Conservation (phyloP, 1,284 basidiomycete genomes). For the Boletus semigastroideus region DNA sequence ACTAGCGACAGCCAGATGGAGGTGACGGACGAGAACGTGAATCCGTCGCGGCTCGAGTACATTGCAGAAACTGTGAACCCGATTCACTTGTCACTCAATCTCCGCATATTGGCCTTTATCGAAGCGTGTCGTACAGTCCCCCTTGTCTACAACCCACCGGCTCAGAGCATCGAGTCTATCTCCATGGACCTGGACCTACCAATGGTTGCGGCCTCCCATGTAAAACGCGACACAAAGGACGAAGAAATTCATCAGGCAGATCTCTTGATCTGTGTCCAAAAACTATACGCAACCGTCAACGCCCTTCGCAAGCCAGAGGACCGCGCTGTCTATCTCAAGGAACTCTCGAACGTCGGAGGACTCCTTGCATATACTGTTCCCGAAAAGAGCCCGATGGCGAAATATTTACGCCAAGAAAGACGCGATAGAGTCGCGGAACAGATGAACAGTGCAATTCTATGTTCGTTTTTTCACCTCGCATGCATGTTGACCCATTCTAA, state of each 20-base stretch:
- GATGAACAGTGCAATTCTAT: conserved; percentile 81
- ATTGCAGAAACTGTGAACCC: conserved; percentile 64
- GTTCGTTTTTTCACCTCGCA: conserved; percentile 43
- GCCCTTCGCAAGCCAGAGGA: conserved; percentile 53
- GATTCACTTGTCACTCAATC: conserved; percentile 72
- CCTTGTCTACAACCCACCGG: conserved; percentile 40
- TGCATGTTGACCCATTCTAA: neutral
- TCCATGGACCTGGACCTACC: conserved; percentile 9
- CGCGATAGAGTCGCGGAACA: conserved; percentile 82
- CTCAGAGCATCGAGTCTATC: conserved; percentile 2
- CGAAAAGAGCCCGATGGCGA: conserved; percentile 64
- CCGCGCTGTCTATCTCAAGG: conserved; percentile 58
- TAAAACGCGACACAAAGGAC: conserved; percentile 28
- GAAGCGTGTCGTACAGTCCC: conserved; percentile 76
- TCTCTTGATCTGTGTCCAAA: conserved; percentile 58
- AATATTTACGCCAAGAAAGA: conserved; percentile 70
- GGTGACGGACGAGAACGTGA: conserved; percentile 26
- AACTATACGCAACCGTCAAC: conserved; percentile 56
- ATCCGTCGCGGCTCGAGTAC: conserved; percentile 41
- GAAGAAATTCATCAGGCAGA: conserved; percentile 38
- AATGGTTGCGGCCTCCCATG: neutral
- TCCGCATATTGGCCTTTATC: conserved; percentile 81
- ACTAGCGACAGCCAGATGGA: conserved; percentile 16
- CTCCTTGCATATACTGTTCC: conserved; percentile 77
- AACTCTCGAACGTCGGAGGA: conserved; percentile 71